phyloP scores from a whole-genome alignment of 306 rosid genomes.

The Oxytropis ochrocephala region DNA sequence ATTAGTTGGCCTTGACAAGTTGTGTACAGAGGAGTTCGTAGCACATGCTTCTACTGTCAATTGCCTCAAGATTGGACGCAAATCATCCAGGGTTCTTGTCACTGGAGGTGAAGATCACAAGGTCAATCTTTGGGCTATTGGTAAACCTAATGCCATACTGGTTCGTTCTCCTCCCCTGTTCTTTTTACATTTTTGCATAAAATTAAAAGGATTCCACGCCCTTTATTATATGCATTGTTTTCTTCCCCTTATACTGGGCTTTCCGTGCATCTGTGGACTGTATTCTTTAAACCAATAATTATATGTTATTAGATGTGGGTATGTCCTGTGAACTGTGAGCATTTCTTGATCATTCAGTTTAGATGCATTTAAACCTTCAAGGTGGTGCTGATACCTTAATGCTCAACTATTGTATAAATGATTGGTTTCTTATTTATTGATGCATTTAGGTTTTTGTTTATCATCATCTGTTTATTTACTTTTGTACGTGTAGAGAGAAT shows the following conservation, averaged over 20 bases:
- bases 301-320: not conserved
- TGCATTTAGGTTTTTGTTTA: not conserved
- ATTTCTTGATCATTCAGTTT: conserved; percentile 3
- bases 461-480: not conserved
- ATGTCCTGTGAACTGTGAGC: not conserved
- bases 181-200: not conserved
- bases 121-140: conserved; percentile 99
- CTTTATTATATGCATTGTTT: not conserved
- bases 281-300: not conserved
- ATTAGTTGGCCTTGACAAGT: conserved; percentile 53
- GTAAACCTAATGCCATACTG: conserved; percentile 95
- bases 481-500: not conserved
- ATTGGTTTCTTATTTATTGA: not conserved
- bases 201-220: not conserved
- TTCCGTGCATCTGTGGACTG: not conserved
- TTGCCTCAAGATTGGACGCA: conserved; percentile 96
- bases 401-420: not conserved
- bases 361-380: not conserved
- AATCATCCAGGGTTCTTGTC: conserved; percentile 89
- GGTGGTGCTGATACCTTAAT: not conserved
- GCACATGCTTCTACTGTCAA: conserved; percentile 94
- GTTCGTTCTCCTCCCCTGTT: conserved; percentile 34
- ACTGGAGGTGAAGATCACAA: conserved; percentile 99
- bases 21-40: conserved; percentile 83
- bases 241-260: not conserved